A percentile compares a stretch with the other conserved stretches of the same genome.
These are phyloP conservation scores for Mucor plumbeus DNA, from an alignment of 371 early-diverging fungal species.

Conservation along the genomic window DNA sequence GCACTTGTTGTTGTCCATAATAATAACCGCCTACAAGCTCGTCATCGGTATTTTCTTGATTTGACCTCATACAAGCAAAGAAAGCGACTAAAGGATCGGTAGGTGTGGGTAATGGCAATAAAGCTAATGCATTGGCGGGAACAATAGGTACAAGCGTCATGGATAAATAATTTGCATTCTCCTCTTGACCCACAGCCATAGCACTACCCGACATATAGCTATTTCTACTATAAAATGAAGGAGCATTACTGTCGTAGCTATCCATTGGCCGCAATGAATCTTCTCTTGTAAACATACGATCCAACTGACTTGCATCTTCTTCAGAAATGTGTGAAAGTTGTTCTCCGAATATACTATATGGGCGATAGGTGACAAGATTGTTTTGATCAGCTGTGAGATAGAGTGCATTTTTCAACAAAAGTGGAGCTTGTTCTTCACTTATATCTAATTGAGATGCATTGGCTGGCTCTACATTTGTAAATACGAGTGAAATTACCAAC, in stretches of 20 bases:
- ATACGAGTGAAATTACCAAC: constrained; percentile 12
- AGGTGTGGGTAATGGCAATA: constrained; percentile 34
- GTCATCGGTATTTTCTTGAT: constrained; percentile 11
- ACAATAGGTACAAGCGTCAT: constrained; percentile 21
- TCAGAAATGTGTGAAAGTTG: constrained; percentile 50
- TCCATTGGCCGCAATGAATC: constrained; percentile 28
- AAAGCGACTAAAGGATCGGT: constrained; percentile 38
- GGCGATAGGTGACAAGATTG: constrained; percentile 35
- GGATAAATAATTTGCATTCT: not conserved
- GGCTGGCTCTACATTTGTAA: constrained; percentile 18
- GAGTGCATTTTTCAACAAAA: constrained; percentile 40
- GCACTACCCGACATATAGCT: not conserved
- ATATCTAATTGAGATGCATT: constrained; percentile 27
- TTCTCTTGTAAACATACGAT: constrained; percentile 31
- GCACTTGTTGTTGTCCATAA: not conserved
- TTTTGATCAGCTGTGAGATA: constrained; percentile 27
- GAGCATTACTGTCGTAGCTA: constrained; percentile 27
- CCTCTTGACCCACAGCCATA: not conserved
- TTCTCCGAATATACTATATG: constrained; percentile 55
- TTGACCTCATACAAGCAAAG: constrained; percentile 9
- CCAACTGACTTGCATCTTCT: constrained; percentile 45
- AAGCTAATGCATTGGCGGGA: constrained; percentile 38
- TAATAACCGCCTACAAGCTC: constrained; percentile 15
- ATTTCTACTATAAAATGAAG: constrained; percentile 23
- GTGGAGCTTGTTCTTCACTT: constrained; percentile 39